Evolutionary conservation across 176 grass and related monocot species (phyloP), one percentile per base, ranked within the genome.

Genomic region (Eragrostis curvula): DNA sequence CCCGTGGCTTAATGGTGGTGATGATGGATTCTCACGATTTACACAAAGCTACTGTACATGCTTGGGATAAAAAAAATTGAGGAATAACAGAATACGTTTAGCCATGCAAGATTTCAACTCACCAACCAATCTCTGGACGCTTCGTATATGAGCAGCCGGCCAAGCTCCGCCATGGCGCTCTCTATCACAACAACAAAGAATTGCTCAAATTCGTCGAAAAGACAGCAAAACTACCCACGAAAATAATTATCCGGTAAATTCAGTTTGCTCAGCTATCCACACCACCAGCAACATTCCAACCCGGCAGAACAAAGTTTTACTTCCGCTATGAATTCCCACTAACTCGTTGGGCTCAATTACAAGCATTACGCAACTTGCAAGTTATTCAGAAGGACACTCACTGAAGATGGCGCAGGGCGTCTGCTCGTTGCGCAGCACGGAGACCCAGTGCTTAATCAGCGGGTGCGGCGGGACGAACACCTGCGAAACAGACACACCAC

Each of bases 51-150:
- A 27, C 32, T 36, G 32, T 4, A 36, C 10, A 4, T 28, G 58
- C 3, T 14, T 12, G 57, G 9, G 58, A 61, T 50, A 82, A 29
- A 77, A 27, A 27, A 58, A 4, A 83, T 63, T 21, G 12, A 59
- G 9, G n/a, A 16, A 3, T 57, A 60, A 68, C 7, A 21, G 6
- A 48, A 29, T 61, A 62, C 25, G 18, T 9, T 76, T 8, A 67
- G 17, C 50, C 42, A 68, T 27, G 28, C 66, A 84, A 81, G 18
- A 81, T 77, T 85, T 74, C 23, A 41, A 89, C 96, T 93, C 45
- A 99, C 96, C 96, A 99, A 72, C 96, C 89, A 99, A 71, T 99
- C 96, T 85, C 93, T 96, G 11, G 84, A 93, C 55, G 93, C 96
- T 85, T 99, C 96, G 17, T 99, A 99, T 82, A 96, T 93, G 66